A percentile compares a stretch with the other conserved stretches of the same genome.
Evolutionary conservation across 2,329 filamentous ascomycete genomes (phyloP).

Genomic region (Albophoma yamanashiensis): DNA sequence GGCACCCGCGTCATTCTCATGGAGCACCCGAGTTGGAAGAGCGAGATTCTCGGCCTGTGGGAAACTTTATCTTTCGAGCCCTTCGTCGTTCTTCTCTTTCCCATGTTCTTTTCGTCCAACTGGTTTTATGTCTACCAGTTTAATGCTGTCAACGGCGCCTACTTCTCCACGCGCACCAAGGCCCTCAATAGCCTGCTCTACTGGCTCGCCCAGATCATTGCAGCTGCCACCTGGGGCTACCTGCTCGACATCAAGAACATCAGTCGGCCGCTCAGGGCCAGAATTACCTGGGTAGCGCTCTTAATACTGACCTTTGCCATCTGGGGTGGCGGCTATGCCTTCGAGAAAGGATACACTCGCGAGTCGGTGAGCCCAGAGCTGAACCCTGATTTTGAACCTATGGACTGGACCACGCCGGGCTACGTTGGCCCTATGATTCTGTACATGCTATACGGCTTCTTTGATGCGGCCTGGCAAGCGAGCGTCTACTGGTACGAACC

Average conservation of each 20-base stretch:
- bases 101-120: conserved; percentile 44
- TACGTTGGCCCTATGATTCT: conserved; percentile 69
- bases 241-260: conserved; percentile 56
- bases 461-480: conserved; percentile 84
- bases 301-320: conserved; percentile 63
- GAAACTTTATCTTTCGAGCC: conserved; percentile 61
- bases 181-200: conserved; percentile 43
- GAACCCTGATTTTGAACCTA: conserved; percentile 5
- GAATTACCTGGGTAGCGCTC: conserved; percentile 53
- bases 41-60: conserved; percentile 65
- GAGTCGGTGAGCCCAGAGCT: neutral
- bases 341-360: conserved; percentile 34
- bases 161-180: conserved; percentile 43
- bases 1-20: conserved; percentile 74
- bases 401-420: conserved; percentile 32
- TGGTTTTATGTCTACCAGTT: conserved; percentile 50
- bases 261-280: conserved; percentile 60
- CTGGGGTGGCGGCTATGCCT: conserved; percentile 81
- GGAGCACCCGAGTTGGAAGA: conserved; percentile 81
- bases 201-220: conserved; percentile 46
- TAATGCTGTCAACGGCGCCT: conserved; percentile 41
- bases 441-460: conserved; percentile 85
- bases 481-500: conserved; percentile 69
- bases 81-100: conserved; percentile 54
- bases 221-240: conserved; percentile 34